These are phyloP conservation scores for Coniochaeta ligniaria DNA, from an alignment of 2,329 filamentous ascomycete species.

Conservation along the genomic window DNA sequence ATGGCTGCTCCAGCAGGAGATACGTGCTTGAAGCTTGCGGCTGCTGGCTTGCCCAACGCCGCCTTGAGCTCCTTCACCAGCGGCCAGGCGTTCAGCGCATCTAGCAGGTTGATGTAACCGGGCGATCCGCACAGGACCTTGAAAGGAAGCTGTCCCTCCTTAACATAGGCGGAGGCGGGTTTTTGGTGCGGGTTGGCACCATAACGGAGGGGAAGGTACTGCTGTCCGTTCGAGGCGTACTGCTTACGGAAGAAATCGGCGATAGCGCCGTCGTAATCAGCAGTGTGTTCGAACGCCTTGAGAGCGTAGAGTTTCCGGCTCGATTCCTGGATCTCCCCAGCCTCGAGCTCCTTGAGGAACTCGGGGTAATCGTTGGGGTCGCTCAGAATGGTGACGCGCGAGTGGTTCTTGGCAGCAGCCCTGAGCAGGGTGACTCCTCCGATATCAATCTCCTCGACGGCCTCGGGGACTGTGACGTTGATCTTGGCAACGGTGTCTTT, in stretches of 20 bases:
- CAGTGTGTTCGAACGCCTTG: constrained; percentile 97
- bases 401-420: constrained; percentile 96
- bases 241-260: constrained; percentile 96
- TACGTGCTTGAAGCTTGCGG: constrained; percentile 98
- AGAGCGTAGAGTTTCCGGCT: constrained; percentile 86
- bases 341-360: constrained; percentile 84
- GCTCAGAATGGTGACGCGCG: constrained; percentile 89
- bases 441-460: constrained; percentile 98
- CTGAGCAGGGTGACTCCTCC: constrained; percentile 94
- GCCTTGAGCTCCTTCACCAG: constrained; percentile 93
- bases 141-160: constrained; percentile 75
- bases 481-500: constrained; percentile 96
- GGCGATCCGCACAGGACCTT: constrained; percentile 85
- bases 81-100: constrained; percentile 94
- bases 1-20: constrained; percentile 95
- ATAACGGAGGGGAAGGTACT: constrained; percentile 83
- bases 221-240: constrained; percentile 78
- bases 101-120: constrained; percentile 95
- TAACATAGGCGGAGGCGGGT: constrained; percentile 78
- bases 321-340: constrained; percentile 76
- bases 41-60: constrained; percentile 80
- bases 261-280: constrained; percentile 92
- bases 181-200: constrained; percentile 98
- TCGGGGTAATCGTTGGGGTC: constrained; percentile 90
- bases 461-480: constrained; percentile 93